A percentile compares a stretch with the other conserved stretches of the same genome.
phyloP scores from a whole-genome alignment of 441 rosid genomes.

The Codiaeum variegatum region DNA sequence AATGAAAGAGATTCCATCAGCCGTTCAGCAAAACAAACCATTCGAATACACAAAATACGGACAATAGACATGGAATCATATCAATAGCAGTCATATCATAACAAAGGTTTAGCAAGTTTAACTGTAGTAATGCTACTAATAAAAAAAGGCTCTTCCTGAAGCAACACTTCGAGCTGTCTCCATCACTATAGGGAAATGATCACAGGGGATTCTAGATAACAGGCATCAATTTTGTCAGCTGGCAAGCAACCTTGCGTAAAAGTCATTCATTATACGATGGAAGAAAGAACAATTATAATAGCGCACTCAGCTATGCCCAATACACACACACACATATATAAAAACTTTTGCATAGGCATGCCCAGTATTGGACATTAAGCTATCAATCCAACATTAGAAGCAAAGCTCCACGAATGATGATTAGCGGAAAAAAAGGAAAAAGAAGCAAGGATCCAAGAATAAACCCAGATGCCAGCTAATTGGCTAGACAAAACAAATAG shows the following conservation, averaged over 20 bases:
- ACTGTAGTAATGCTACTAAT: neutral
- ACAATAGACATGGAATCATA: neutral
- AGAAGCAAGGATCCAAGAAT: neutral
- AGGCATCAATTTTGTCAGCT: neutral
- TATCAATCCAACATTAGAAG: neutral
- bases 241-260: neutral
- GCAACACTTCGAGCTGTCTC: neutral
- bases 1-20: neutral
- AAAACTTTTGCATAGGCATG: neutral
- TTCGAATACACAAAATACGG: neutral
- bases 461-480: neutral
- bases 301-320: neutral
- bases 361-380: neutral
- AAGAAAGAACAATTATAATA: neutral
- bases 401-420: neutral
- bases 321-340: neutral
- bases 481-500: neutral
- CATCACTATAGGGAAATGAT: neutral
- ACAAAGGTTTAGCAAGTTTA: neutral
- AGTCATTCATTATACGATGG: neutral
- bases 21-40: neutral
- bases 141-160: neutral
- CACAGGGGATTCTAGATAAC: neutral
- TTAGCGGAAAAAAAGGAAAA: neutral
- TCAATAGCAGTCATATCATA: neutral